phyloP scores from a whole-genome alignment of 352 stramenopile genomes.

The Pythium monospermum region DNA sequence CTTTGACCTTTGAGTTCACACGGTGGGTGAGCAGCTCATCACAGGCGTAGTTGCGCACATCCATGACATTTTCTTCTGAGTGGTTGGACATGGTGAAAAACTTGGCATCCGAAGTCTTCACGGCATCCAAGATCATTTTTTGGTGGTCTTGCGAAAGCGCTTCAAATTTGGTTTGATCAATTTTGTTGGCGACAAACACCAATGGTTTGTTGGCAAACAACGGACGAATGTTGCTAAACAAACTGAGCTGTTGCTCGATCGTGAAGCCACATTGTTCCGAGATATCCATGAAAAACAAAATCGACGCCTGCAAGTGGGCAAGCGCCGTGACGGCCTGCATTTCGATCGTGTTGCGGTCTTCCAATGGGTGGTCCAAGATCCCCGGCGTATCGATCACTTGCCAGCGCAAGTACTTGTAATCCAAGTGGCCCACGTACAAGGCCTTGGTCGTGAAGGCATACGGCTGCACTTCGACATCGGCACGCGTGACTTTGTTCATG shows the following conservation, averaged over 20 bases:
- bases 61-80: constrained; percentile 95
- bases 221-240: constrained; percentile 98
- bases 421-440: constrained; percentile 99
- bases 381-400: constrained; percentile 99
- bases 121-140: constrained; percentile 72
- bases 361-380: constrained; percentile 99
- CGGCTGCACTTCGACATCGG: constrained; percentile 99
- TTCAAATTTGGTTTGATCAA: constrained; percentile 95
- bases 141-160: constrained; percentile 75
- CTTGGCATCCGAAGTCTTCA: constrained; percentile 78
- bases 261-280: constrained; percentile 99
- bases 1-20: constrained; percentile 92
- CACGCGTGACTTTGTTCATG: constrained; percentile 99
- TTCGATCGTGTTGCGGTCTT: constrained; percentile 99
- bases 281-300: constrained; percentile 99
- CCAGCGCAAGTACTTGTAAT: constrained; percentile 99
- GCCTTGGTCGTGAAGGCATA: constrained; percentile 99
- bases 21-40: constrained; percentile 93
- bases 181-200: constrained; percentile 99
- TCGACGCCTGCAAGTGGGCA: constrained; percentile 97
- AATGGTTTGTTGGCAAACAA: constrained; percentile 99
- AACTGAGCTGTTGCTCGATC: constrained; percentile 96
- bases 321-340: constrained; percentile 99
- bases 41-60: constrained; percentile 94
- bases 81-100: constrained; percentile 99